phyloP scores from a whole-genome alignment of 2,329 filamentous ascomycete species.

The Dryadomyces quercivorus region DNA sequence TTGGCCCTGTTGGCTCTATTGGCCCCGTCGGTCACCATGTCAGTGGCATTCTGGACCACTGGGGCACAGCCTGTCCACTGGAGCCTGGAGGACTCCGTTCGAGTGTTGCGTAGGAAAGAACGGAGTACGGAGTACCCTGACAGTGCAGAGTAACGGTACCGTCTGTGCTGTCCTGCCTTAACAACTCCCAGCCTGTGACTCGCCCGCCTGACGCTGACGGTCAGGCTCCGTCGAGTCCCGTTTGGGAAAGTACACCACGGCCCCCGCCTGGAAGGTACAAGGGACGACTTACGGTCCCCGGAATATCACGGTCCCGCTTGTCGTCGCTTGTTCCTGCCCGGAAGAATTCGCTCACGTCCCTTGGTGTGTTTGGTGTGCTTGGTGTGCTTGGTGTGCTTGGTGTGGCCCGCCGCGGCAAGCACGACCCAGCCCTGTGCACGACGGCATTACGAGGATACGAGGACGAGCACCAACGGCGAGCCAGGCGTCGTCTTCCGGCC shows the following conservation, averaged over 20 bases:
- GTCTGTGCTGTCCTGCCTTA: too few relatives aligned
- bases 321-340: background rate
- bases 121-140: too few relatives aligned
- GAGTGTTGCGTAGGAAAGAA: too few relatives aligned
- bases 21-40: background rate
- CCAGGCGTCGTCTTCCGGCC: background rate
- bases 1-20: background rate
- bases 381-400: too few relatives aligned
- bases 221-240: too few relatives aligned
- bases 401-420: background rate
- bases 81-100: too few relatives aligned
- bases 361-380: too few relatives aligned
- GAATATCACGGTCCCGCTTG: background rate
- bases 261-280: background rate
- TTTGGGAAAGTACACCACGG: background rate
- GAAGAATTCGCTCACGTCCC: constrained; percentile 1
- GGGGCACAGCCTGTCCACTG: too few relatives aligned
- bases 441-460: background rate
- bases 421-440: background rate
- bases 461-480: background rate
- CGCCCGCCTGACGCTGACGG: too few relatives aligned
- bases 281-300: background rate
- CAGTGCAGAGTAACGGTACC: too few relatives aligned
- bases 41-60: too few relatives aligned
- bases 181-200: too few relatives aligned